Evolutionary conservation across 1,139 yeast species (phyloP).

Genomic region (Hanseniaspora gamundiae): DNA sequence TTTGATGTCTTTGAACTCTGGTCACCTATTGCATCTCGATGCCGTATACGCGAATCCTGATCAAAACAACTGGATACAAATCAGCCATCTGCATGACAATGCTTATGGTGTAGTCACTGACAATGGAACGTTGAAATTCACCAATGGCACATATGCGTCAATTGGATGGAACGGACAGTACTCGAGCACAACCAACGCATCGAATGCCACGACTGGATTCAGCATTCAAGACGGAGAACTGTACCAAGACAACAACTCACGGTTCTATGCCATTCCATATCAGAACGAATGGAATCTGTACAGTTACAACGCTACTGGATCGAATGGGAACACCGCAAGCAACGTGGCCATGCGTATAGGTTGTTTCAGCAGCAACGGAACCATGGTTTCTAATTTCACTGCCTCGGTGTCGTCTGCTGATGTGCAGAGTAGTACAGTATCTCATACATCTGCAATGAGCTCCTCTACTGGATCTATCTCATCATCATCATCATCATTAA

Average conservation of each 20-base stretch:
- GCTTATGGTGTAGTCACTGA: conserved; percentile 19
- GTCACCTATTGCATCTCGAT: conserved; percentile 23
- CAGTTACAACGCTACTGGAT: not conserved
- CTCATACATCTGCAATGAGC: no score
- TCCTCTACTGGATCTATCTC: no score
- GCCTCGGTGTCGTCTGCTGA: not conserved
- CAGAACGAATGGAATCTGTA: conserved; percentile 2
- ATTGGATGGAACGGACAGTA: conserved; percentile 14
- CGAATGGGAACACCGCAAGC: not conserved
- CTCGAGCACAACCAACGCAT: conserved; percentile 10
- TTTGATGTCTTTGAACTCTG: conserved; percentile 24
- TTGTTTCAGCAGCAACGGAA: conserved; percentile 2
- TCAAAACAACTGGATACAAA: conserved; percentile 11
- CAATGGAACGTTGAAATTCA: conserved; percentile 21
- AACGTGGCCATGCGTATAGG: not conserved
- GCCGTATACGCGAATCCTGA: conserved; percentile 9
- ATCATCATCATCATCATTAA: no score
- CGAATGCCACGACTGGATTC: conserved; percentile 22
- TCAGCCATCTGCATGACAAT: conserved; percentile 8
- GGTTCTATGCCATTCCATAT: conserved; percentile 16
- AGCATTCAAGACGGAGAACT: conserved; percentile 19
- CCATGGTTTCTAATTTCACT: conserved; percentile 2
- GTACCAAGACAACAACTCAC: conserved; percentile 15
- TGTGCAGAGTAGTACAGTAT: no score
- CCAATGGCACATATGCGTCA: conserved; percentile 20